Conservation (phyloP, 768 basidiomycete genomes). For the Kwoniella botswanensis region DNA sequence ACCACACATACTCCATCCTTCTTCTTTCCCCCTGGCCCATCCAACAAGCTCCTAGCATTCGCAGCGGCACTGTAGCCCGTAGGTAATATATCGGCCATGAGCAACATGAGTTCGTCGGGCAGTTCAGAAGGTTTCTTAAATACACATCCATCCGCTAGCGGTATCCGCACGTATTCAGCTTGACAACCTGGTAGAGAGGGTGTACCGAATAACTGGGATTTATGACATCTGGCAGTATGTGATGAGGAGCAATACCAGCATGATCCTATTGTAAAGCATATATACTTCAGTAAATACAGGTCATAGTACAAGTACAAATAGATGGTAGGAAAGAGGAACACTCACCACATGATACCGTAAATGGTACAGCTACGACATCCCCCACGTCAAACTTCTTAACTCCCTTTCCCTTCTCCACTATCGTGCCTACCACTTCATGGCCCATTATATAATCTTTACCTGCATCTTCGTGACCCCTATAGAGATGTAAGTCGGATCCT, state of each 20-base stretch:
- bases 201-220: constrained; percentile 41
- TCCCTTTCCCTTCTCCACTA: constrained; percentile 43
- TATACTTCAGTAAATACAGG: no score
- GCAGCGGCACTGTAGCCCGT: constrained; percentile 53
- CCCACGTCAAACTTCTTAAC: constrained; percentile 55
- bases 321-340: not conserved
- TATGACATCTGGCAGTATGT: constrained; percentile 47
- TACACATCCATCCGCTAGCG: constrained; percentile 48
- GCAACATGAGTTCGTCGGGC: constrained; percentile 38
- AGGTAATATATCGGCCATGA: constrained; percentile 57
- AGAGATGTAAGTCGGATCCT: constrained; percentile 51
- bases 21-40: constrained; percentile 32
- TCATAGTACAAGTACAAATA: not conserved
- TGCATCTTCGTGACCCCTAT: constrained; percentile 37
- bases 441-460: constrained; percentile 43
- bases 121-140: constrained; percentile 43
- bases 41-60: constrained; percentile 50
- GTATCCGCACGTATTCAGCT: constrained; percentile 52
- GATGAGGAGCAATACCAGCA: constrained; percentile 54
- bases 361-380: constrained; percentile 57
- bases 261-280: constrained; percentile 20
- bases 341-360: constrained; percentile 50
- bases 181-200: constrained; percentile 48
- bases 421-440: constrained; percentile 47
- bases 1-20: constrained; percentile 51